These are phyloP conservation scores for Stephania yunnanensis DNA, from an alignment of 164 flowering plant species.

Conservation along the genomic window DNA sequence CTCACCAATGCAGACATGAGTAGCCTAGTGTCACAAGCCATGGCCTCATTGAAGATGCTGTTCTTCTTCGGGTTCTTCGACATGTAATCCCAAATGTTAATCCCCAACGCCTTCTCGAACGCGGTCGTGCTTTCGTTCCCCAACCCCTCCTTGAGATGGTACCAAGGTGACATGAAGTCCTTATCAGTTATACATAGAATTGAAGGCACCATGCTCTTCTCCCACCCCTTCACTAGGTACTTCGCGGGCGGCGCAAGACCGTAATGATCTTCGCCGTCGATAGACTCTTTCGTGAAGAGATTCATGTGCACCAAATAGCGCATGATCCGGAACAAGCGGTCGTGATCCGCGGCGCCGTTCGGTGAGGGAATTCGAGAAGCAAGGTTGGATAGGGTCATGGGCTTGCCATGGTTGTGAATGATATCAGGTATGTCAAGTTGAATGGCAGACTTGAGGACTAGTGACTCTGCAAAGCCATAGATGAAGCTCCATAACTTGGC, in stretches of 20 bases:
- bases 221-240: conserved; percentile 14
- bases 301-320: conserved; percentile 22
- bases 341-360: conserved; percentile 3
- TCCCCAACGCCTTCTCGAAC: conserved; percentile 30
- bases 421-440: conserved; percentile 40
- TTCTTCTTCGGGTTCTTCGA: conserved; percentile 18
- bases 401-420: conserved; percentile 34
- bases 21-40: conserved; percentile 24
- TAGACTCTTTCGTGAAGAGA: conserved; percentile 13
- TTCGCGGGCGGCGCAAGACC: conserved; percentile 17
- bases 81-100: conserved; percentile 25
- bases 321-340: conserved; percentile 26
- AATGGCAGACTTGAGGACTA: conserved; percentile 29
- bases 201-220: conserved; percentile 15
- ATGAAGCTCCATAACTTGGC: conserved; percentile 25
- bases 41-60: conserved; percentile 24
- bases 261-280: conserved; percentile 7
- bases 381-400: conserved; percentile 30
- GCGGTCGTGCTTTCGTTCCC: conserved; percentile 5
- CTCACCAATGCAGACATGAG: conserved; percentile 13
- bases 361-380: conserved; percentile 11
- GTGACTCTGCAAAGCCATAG: conserved; percentile 23
- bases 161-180: conserved; percentile 22
- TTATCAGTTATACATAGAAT: conserved; percentile 13
- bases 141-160: conserved; percentile 12